Conservation (phyloP, 2,329 filamentous ascomycete species). For the Scytalidium lignicola region DNA sequence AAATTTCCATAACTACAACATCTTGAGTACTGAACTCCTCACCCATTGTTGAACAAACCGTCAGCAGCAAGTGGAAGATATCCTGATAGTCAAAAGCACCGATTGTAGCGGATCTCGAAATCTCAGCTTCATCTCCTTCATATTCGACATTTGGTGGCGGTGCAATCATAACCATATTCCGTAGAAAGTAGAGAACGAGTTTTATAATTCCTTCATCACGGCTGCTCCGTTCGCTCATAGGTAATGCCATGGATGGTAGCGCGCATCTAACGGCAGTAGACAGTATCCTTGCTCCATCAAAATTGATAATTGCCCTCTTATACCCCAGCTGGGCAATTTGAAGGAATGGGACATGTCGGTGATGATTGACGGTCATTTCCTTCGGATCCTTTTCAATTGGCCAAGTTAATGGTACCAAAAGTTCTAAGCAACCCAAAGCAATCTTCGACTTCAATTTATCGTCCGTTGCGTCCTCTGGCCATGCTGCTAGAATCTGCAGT, state of each 20-base stretch:
- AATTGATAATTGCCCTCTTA: conserved; percentile 83
- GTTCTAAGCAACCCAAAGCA: conserved; percentile 80
- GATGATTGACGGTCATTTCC: conserved; percentile 86
- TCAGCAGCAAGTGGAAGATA: conserved; percentile 79
- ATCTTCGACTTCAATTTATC: conserved; percentile 74
- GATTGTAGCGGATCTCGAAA: conserved; percentile 82
- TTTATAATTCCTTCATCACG: conserved; percentile 92
- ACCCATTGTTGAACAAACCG: conserved; percentile 85
- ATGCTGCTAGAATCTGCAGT: conserved; percentile 79
- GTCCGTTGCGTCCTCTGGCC: conserved; percentile 67
- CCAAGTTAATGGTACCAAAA: conserved; percentile 92
- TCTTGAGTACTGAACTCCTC: conserved; percentile 91
- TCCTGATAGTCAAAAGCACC: conserved; percentile 88
- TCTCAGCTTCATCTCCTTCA: conserved; percentile 84
- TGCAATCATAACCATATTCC: conserved; percentile 82
- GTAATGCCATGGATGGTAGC: conserved; percentile 77
- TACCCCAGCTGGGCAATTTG: conserved; percentile 84
- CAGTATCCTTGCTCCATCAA: conserved; percentile 70
- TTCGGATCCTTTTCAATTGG: conserved; percentile 75
- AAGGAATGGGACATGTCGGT: conserved; percentile 84
- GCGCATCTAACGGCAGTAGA: conserved; percentile 76
- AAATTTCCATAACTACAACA: conserved; percentile 79
- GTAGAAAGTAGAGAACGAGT: conserved; percentile 79
- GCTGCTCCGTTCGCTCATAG: conserved; percentile 67
- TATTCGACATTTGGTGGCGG: conserved; percentile 67